Conservation (phyloP, 2,329 filamentous ascomycete species). For the Fusarium piperis region DNA sequence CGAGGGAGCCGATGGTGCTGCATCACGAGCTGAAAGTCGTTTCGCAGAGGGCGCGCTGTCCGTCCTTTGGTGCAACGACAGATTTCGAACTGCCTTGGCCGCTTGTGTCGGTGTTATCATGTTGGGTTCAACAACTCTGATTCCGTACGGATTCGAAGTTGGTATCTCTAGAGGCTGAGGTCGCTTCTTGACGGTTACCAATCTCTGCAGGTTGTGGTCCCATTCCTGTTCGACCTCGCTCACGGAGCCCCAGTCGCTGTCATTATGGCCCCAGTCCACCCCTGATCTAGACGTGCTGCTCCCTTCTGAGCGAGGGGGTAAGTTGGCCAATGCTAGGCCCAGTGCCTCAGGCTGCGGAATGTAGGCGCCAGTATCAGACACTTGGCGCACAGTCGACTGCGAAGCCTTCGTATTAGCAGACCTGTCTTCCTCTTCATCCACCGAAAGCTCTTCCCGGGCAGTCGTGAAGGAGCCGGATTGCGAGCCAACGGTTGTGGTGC, state of each 20-base stretch:
- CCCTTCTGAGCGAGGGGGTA: constrained; percentile 53
- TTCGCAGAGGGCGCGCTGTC: constrained; percentile 30
- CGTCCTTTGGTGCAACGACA: constrained; percentile 57
- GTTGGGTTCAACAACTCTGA: constrained; percentile 59
- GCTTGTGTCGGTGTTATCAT: constrained; percentile 62
- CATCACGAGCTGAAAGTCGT: constrained; percentile 38
- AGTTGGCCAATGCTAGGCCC: constrained; percentile 54
- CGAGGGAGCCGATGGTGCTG: constrained; percentile 45
- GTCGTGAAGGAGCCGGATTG: constrained; percentile 77
- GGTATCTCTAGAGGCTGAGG: constrained; percentile 42
- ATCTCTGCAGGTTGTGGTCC: constrained; percentile 63
- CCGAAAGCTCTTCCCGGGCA: constrained; percentile 70
- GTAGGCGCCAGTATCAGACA: constrained; percentile 39
- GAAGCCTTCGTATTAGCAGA: constrained; percentile 55
- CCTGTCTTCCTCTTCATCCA: constrained; percentile 68
- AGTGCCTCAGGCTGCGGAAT: constrained; percentile 46
- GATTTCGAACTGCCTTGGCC: constrained; percentile 58
- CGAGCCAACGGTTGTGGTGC: constrained; percentile 67
- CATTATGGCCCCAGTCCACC: constrained; percentile 62
- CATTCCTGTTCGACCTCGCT: constrained; percentile 64
- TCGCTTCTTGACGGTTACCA: constrained; percentile 63
- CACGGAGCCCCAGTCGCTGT: constrained; percentile 65
- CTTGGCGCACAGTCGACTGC: constrained; percentile 55
- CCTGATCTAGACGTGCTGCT: constrained; percentile 54
- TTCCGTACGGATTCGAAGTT: constrained; percentile 39